Percentiles rank a stretch among this genome's conserved stretches.
Evolutionary conservation across 2,329 filamentous ascomycete genomes (phyloP).

Genomic region (Ilyonectria mors-panacis): DNA sequence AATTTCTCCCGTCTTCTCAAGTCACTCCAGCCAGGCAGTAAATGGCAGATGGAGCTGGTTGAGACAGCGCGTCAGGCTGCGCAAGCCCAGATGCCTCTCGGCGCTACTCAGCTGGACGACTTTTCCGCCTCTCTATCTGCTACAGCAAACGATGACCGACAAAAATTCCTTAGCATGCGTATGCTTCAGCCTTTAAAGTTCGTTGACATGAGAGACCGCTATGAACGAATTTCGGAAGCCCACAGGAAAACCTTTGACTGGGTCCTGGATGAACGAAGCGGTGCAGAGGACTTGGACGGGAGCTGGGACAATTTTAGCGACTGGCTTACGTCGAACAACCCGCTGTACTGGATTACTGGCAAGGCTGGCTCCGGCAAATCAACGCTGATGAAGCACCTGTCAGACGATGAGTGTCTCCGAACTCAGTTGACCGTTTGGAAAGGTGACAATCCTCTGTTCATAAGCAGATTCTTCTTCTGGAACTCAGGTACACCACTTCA

Average conservation of each 20-base stretch:
- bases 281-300: too few species aligned
- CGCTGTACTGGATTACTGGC: slow-evolving; percentile 18
- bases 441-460: background rate
- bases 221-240: background rate
- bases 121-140: too few species aligned
- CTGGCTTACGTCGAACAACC: background rate
- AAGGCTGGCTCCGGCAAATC: background rate
- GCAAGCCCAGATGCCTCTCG: too few species aligned
- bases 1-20: too few species aligned
- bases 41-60: too few species aligned
- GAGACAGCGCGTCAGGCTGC: too few species aligned
- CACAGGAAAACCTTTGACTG: background rate
- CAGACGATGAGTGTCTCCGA: background rate
- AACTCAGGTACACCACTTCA: background rate
- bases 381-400: slow-evolving; percentile 8
- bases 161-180: too few species aligned
- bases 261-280: background rate
- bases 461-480: slow-evolving; percentile 13
- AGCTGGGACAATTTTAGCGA: too few species aligned
- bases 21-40: too few species aligned
- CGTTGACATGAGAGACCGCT: background rate
- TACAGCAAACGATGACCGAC: too few species aligned
- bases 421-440: background rate
- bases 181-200: background rate
- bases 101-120: too few species aligned